Conservation (phyloP, 2,329 filamentous ascomycete species). For the Cercospora nicotianae region DNA sequence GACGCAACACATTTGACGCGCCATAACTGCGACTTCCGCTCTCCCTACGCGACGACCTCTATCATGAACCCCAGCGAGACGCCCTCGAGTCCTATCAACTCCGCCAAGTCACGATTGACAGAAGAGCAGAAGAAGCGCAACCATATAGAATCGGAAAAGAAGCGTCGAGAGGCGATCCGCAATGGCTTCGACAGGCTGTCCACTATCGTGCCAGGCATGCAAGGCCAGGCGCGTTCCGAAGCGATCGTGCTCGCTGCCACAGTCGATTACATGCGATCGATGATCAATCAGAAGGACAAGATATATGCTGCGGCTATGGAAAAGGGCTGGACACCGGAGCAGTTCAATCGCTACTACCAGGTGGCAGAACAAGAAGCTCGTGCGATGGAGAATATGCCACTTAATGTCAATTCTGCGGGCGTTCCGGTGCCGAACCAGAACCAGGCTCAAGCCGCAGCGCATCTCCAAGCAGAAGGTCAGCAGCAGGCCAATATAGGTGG, state of each 20-base stretch:
- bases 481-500: not conserved
- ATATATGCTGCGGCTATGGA: conserved; percentile 37
- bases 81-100: conserved; percentile 15
- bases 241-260: conserved; percentile 71
- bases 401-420: not conserved
- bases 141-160: conserved; percentile 68
- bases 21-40: not conserved
- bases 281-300: conserved; percentile 41
- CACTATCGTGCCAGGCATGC: conserved; percentile 74
- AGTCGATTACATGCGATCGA: conserved; percentile 46
- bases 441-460: not conserved
- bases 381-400: conserved; percentile 1
- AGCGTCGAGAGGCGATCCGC: conserved; percentile 72
- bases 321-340: conserved; percentile 18
- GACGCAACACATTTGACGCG: not conserved
- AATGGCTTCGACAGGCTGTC: conserved; percentile 81
- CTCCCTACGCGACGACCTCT: not conserved
- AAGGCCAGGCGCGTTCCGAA: conserved; percentile 82
- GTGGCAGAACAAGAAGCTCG: conserved; percentile 9
- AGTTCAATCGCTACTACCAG: conserved; percentile 22
- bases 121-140: conserved; percentile 73
- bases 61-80: not conserved
- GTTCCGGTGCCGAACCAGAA: not conserved
- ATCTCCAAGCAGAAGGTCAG: not conserved
- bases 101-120: conserved; percentile 60